Conservation (phyloP, 2,329 filamentous ascomycete genomes). For the Botryotinia calthae region DNA sequence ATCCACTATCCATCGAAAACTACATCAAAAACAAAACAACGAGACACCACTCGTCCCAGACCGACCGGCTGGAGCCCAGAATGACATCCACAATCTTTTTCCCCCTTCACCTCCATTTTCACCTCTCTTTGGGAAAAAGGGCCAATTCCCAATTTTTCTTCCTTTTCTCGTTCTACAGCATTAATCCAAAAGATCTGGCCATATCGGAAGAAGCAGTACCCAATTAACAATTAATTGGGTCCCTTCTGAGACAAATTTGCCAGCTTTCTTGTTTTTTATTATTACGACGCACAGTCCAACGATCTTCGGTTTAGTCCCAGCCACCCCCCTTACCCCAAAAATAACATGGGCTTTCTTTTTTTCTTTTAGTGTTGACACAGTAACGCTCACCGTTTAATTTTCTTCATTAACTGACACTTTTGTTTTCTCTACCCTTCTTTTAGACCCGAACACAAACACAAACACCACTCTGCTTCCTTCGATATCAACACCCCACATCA, state of each 20-base stretch:
- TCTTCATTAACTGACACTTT: constrained; percentile 30
- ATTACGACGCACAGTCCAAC: constrained; percentile 21
- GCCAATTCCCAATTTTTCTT: not conserved
- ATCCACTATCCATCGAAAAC: not conserved
- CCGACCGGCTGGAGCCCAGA: not conserved
- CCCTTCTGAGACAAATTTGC: constrained; percentile 22
- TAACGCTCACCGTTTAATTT: constrained; percentile 40
- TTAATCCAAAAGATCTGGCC: constrained; percentile 8
- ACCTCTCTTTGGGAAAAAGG: not conserved
- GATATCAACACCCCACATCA: constrained; percentile 46
- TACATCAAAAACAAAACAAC: not conserved
- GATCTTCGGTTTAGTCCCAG: constrained; percentile 20
- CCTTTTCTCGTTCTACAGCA: constrained; percentile 15
- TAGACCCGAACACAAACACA: constrained; percentile 39
- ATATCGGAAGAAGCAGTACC: constrained; percentile 16
- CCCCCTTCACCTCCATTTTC: constrained; percentile 10
- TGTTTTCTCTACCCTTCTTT: constrained; percentile 24
- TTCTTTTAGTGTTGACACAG: constrained; percentile 41
- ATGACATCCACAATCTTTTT: not conserved
- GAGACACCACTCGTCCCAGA: not conserved
- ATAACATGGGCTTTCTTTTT: constrained; percentile 24
- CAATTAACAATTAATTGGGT: constrained; percentile 22
- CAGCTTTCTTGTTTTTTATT: constrained; percentile 20
- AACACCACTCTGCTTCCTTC: constrained; percentile 47
- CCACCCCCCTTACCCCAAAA: constrained; percentile 23